Base-by-base conservation (phyloP, 306 rosid genomes). In the Prunus dulcis region DNA sequence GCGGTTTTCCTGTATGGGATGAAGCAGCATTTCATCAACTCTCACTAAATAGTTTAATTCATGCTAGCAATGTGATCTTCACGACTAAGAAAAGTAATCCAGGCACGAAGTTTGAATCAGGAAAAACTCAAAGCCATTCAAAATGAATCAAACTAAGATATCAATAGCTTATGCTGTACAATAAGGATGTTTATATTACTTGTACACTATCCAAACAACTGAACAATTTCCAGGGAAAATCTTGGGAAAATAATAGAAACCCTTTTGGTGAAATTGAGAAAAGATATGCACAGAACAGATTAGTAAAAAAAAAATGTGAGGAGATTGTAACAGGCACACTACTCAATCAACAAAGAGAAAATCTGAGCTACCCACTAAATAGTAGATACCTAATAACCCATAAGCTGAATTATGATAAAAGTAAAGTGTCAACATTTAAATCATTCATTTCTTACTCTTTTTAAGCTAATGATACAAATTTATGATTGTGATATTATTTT, bases 1-100 rank as follows among this genome's bases (percentile, higher is more conserved):
- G 97, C 99, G 13, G 99, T 95, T 85, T 95, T 95, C 82, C 98
- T 93, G 83, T 55, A 86, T 6, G 38, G 23, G 32, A 56, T 50
- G 73, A 71, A 78, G 47, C 57, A 55, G 45, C 5, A 65, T 28
- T 45, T 74, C 74, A 65, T 68, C 73, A 79, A 25, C 71, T 60
- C 9, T 61, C 56, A 46, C 12, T 67, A 38, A 46, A 46, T 8
- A 0, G 19, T 6, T 45, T 1, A 3, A 64, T 18, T 34, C 2
- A 3, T 9, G 15, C 47, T 9, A 19, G 47, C 15, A 64, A 64
- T 2, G 4, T 0, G 4, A 20, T 19, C 11, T 19, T 32, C 47
- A 64, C 22, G 5, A 34, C 15, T 17, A 66, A 12, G n/a, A 67
- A 66, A 41, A 66, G 15, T 41, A 67, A 45, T 5, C 34, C 71